Conservation (phyloP, 116 monocot genomes). For the Phalaenopsis hybrid region DNA sequence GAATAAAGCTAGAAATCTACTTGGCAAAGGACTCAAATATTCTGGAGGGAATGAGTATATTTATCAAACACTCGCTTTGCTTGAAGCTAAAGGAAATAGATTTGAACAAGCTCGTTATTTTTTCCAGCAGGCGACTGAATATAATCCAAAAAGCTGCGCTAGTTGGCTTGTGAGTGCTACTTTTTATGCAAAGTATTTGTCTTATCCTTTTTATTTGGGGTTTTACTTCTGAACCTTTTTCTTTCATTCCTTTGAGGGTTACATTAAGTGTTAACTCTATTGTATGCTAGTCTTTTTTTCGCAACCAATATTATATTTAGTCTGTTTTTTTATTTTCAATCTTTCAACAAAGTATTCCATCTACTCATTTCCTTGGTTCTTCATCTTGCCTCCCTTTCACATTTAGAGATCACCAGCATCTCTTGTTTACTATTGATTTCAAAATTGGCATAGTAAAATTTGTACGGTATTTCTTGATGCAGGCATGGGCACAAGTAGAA, state of each 20-base stretch:
- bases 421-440: background rate
- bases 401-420: background rate
- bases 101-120: constrained; percentile 77
- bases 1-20: constrained; percentile 81
- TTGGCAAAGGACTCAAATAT: constrained; percentile 74
- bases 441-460: background rate
- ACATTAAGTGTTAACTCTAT: background rate
- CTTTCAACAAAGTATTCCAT: background rate
- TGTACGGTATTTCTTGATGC: constrained; percentile 7
- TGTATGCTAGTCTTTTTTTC: background rate
- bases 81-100: constrained; percentile 77
- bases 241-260: background rate
- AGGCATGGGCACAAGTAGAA: constrained; percentile 99
- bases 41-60: constrained; percentile 95
- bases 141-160: constrained; percentile 95
- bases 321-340: background rate
- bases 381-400: background rate
- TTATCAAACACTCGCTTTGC: constrained; percentile 92
- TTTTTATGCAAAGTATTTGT: background rate
- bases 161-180: constrained; percentile 89
- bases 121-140: constrained; percentile 72
- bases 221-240: background rate
- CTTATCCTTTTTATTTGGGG: background rate
- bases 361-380: background rate
- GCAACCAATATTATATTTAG: background rate